Conservation (phyloP, 495 filamentous ascomycete species). For the Tetracladium setigerum region DNA sequence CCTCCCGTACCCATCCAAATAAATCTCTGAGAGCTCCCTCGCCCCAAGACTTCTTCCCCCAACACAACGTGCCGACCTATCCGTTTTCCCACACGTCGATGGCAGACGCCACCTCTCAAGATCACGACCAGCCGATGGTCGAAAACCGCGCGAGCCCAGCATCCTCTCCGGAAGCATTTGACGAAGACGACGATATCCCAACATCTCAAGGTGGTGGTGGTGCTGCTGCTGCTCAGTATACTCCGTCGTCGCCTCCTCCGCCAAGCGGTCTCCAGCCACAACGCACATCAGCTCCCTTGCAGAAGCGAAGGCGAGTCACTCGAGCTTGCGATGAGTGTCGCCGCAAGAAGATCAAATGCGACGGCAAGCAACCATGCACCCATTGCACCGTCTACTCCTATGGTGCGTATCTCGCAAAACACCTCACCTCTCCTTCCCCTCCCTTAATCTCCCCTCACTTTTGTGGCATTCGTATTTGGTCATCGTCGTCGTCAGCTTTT, state of each 20-base stretch:
- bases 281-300: conserved; percentile 45
- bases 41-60: too few species aligned
- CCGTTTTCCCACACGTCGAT: too few species aligned
- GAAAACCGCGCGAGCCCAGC: not conserved
- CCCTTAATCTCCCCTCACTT: not conserved
- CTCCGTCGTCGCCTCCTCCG: too few species aligned
- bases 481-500: not conserved
- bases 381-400: conserved; percentile 98
- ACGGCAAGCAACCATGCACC: conserved; percentile 95
- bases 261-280: conserved; percentile 3
- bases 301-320: conserved; percentile 84
- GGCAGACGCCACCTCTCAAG: too few species aligned
- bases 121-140: too few species aligned
- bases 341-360: conserved; percentile 97
- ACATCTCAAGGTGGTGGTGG: not conserved
- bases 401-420: conserved; percentile 51
- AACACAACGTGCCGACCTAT: too few species aligned
- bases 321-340: conserved; percentile 94
- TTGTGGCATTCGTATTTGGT: conserved; percentile 21
- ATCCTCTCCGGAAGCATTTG: conserved; percentile 21
- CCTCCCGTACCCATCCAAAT: too few species aligned
- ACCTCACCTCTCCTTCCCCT: not conserved
- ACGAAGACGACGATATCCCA: conserved; percentile 17
- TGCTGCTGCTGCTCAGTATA: too few species aligned
- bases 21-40: too few species aligned